A percentile compares a stretch with the other conserved stretches of the same genome.
These are phyloP conservation scores for Saccharum officinarum DNA, from an alignment of 176 grass and related monocot genomes.

Conservation along the genomic window DNA sequence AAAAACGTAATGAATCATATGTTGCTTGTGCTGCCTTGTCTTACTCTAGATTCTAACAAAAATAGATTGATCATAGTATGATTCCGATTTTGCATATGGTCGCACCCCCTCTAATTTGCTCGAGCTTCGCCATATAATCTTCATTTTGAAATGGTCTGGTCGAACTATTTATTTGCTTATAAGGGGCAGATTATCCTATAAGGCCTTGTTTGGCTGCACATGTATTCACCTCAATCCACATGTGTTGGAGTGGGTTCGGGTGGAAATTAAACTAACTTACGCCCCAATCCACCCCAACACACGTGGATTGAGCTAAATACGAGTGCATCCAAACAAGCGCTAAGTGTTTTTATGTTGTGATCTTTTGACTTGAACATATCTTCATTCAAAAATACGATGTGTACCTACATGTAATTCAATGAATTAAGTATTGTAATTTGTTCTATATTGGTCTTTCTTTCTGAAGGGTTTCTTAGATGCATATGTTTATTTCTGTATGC, in stretches of 20 bases:
- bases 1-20: not conserved
- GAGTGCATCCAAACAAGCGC: not conserved
- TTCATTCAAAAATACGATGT: not conserved
- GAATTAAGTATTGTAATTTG: not conserved
- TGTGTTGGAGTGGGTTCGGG: too few relatives aligned
- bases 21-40: not conserved
- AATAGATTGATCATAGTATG: not conserved
- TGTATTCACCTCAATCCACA: too few relatives aligned
- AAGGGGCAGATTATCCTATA: not conserved
- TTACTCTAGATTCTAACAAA: conserved; percentile 1
- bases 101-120: too few relatives aligned
- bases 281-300: too few relatives aligned
- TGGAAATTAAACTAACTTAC: too few relatives aligned
- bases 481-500: not conserved
- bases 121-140: not conserved
- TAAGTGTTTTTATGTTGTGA: not conserved
- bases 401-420: not conserved
- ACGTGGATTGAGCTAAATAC: too few relatives aligned
- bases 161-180: not conserved
- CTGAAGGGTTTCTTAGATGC: not conserved
- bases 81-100: not conserved
- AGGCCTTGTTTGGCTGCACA: too few relatives aligned
- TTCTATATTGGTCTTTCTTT: not conserved
- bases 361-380: not conserved
- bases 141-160: not conserved